These are phyloP conservation scores for Capsicum pubescens DNA, from an alignment of 257 asterid species.

Conservation along the genomic window DNA sequence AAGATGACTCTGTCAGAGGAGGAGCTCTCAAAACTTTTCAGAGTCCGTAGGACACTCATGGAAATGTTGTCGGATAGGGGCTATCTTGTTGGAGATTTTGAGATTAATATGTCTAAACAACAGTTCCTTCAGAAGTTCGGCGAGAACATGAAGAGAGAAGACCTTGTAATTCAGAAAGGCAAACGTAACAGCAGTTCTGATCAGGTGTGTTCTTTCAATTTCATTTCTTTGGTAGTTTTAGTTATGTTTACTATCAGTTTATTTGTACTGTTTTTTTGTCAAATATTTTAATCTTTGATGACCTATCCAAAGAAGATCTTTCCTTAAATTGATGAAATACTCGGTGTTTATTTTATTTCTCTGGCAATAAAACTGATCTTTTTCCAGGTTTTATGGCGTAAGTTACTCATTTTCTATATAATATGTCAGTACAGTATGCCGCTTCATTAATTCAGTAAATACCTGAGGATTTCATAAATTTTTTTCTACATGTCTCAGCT, in stretches of 20 bases:
- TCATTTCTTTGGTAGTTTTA: background rate
- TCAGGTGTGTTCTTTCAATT: slow-evolving; percentile 50
- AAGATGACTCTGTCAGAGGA: slow-evolving; percentile 33
- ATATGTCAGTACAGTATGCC: background rate
- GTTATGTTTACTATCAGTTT: background rate
- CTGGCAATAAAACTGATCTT: background rate
- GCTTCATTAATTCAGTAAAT: background rate
- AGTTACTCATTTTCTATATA: background rate
- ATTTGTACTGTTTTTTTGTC: background rate
- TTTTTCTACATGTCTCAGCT: background rate
- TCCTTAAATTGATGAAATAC: background rate
- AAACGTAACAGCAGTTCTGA: slow-evolving; percentile 58
- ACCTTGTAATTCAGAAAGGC: slow-evolving; percentile 59
- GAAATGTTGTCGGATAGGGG: slow-evolving; percentile 48
- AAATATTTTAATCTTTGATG: background rate
- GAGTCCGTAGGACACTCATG: slow-evolving; percentile 45
- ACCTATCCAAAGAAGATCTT: too few relatives aligned
- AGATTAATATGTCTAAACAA: slow-evolving; percentile 37
- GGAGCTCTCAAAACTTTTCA: slow-evolving; percentile 28
- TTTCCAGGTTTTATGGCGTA: background rate
- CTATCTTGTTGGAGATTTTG: slow-evolving; percentile 44
- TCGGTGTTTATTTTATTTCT: background rate
- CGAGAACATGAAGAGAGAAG: slow-evolving; percentile 86
- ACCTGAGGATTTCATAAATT: background rate
- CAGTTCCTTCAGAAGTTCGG: slow-evolving; percentile 54